Evolutionary conservation across 345 rosid species (phyloP).

Genomic region (Microcos paniculata): DNA sequence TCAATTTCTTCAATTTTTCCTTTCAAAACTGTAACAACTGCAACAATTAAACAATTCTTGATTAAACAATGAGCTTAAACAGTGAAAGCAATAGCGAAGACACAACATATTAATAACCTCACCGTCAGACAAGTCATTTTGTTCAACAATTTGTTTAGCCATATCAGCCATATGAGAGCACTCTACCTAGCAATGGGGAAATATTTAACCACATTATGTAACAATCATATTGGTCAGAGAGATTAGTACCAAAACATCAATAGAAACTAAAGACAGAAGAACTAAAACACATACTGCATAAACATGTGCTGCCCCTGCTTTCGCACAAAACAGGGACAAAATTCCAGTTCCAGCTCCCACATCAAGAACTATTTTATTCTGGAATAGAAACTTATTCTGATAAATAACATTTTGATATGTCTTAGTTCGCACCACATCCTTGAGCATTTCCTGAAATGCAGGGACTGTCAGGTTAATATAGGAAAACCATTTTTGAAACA

Average conservation of each 20-base stretch:
- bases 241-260: not conserved
- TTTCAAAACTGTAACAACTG: slow-evolving; percentile 93
- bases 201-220: not conserved
- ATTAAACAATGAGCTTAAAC: not conserved
- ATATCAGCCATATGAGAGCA: slow-evolving; percentile 94
- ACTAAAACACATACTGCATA: slow-evolving; percentile 60
- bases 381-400: slow-evolving; percentile 83
- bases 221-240: not conserved
- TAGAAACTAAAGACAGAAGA: not conserved
- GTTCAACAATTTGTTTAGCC: slow-evolving; percentile 88
- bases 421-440: slow-evolving; percentile 93
- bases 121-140: slow-evolving; percentile 91
- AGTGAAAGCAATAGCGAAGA: not conserved
- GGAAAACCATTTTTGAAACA: not conserved
- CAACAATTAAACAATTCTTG: slow-evolving; percentile 9
- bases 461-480: slow-evolving; percentile 5
- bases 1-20: slow-evolving; percentile 97
- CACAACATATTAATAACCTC: not conserved
- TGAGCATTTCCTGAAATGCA: slow-evolving; percentile 88
- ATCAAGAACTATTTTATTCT: slow-evolving; percentile 91
- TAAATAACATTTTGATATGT: slow-evolving; percentile 95
- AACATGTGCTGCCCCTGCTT: slow-evolving; percentile 92
- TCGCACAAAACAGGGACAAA: slow-evolving; percentile 94
- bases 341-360: slow-evolving; percentile 99
- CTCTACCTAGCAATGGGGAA: slow-evolving; percentile 54